Percentiles rank a stretch among this genome's conserved stretches.
Evolutionary conservation across 2,329 filamentous ascomycete genomes (phyloP).

Genomic region (Neofusicoccum kwambonambiense): DNA sequence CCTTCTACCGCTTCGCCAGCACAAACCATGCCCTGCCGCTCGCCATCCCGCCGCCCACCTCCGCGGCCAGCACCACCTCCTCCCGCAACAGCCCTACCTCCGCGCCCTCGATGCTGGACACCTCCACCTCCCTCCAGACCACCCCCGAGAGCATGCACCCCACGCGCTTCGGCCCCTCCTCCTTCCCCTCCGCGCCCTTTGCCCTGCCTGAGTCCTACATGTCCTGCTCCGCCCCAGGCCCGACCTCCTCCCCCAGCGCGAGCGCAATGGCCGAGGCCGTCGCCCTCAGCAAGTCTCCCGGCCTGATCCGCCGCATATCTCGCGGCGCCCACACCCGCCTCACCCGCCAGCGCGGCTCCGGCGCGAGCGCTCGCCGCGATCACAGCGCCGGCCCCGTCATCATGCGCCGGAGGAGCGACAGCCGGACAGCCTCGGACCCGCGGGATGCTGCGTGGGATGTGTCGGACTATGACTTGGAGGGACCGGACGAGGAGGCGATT

Average conservation of each 20-base stretch:
- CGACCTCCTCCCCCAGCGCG: constrained; percentile 56
- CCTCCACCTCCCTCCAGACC: constrained; percentile 58
- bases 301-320: constrained; percentile 80
- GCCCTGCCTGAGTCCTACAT: constrained; percentile 73
- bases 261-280: constrained; percentile 65
- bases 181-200: constrained; percentile 55
- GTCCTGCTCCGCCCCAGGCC: constrained; percentile 42
- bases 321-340: constrained; percentile 72
- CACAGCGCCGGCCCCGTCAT: constrained; percentile 87
- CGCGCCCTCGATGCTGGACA: constrained; percentile 46
- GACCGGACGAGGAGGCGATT: constrained; percentile 50
- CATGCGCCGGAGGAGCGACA: constrained; percentile 83
- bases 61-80: constrained; percentile 34
- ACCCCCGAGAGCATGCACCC: constrained; percentile 64
- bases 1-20: constrained; percentile 9
- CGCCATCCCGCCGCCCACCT: constrained; percentile 16
- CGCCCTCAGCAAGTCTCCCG: constrained; percentile 58
- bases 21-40: constrained; percentile 7
- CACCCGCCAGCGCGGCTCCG: constrained; percentile 69
- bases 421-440: constrained; percentile 65
- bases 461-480: constrained; percentile 54
- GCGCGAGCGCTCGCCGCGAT: constrained; percentile 71
- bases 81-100: constrained; percentile 42
- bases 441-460: constrained; percentile 42
- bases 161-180: constrained; percentile 52